phyloP scores from a whole-genome alignment of 208 protist genomes.

The Trichomonas gallinae region DNA sequence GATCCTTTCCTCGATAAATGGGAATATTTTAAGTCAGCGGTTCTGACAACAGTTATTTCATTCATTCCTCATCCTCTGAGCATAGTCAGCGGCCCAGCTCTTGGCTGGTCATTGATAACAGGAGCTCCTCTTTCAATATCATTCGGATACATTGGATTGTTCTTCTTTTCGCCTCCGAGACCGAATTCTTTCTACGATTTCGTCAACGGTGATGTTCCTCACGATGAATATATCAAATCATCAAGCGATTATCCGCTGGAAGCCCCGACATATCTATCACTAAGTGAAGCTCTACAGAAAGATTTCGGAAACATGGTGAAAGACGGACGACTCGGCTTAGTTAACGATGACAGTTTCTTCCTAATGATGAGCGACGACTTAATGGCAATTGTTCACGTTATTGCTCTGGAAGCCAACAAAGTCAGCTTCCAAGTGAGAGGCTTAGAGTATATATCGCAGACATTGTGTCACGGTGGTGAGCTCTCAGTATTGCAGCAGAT shows the following conservation, averaged over 20 bases:
- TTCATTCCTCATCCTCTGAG: neutral
- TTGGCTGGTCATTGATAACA: neutral
- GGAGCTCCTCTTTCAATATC: neutral
- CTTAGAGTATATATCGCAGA: neutral
- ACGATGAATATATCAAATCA: neutral
- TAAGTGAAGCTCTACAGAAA: neutral
- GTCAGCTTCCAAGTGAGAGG: neutral
- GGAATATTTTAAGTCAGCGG: neutral
- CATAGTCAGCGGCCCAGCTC: neutral
- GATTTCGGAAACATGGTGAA: slow-evolving; percentile 6
- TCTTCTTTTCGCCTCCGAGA: neutral
- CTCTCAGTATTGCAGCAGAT: neutral
- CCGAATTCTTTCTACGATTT: slow-evolving; percentile 1
- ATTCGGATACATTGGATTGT: neutral
- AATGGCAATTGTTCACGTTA: neutral
- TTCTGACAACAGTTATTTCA: neutral
- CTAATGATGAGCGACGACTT: neutral
- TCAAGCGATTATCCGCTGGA: neutral
- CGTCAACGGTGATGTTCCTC: neutral
- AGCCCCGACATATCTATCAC: neutral
- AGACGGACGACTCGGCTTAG: neutral
- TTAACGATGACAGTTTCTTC: neutral
- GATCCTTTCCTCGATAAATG: neutral
- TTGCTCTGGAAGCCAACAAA: neutral
- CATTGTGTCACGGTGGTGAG: neutral